phyloP scores from a whole-genome alignment of 345 rosid genomes.

The Gossypium turneri region DNA sequence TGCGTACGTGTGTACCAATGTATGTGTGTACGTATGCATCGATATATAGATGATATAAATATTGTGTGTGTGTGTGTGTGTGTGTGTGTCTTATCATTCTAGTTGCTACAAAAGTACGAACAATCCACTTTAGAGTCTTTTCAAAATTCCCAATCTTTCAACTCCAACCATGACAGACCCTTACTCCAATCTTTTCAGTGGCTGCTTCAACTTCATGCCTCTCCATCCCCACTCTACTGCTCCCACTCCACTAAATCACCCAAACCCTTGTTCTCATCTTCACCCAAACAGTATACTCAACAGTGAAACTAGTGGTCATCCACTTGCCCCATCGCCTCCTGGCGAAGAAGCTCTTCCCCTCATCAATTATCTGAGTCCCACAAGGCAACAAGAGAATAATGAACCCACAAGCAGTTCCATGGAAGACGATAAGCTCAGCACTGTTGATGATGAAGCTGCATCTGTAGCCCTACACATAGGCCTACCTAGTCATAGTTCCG shows the following conservation, averaged over 20 bases:
- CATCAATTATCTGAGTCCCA: constrained; percentile 34
- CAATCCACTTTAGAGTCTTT: constrained; percentile 2
- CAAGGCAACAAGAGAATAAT: constrained; percentile 24
- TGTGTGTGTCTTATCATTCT: not conserved
- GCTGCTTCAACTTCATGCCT: constrained; percentile 37
- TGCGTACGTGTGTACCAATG: not conserved
- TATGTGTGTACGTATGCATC: not conserved
- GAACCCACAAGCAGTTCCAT: constrained; percentile 20
- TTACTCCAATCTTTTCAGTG: constrained; percentile 29
- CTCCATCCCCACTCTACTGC: constrained; percentile 22
- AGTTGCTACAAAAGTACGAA: constrained; percentile 3
- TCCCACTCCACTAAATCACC: constrained; percentile 7
- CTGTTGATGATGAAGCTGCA: constrained; percentile 11
- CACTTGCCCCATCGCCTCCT: not conserved
- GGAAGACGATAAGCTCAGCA: constrained; percentile 18
- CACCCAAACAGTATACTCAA: constrained; percentile 1
- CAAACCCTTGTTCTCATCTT: not conserved
- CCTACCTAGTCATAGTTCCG: constrained; percentile 32
- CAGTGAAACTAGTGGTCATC: not conserved
- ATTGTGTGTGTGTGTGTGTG: not conserved
- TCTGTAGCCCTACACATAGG: constrained; percentile 42
- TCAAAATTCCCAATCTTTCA: not conserved
- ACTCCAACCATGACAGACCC: constrained; percentile 37
- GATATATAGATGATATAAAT: not conserved
- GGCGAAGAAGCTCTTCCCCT: constrained; percentile 38